Evolutionary conservation across 2,329 filamentous ascomycete genomes (phyloP).

Genomic region (Cucurbitaria berberidis): DNA sequence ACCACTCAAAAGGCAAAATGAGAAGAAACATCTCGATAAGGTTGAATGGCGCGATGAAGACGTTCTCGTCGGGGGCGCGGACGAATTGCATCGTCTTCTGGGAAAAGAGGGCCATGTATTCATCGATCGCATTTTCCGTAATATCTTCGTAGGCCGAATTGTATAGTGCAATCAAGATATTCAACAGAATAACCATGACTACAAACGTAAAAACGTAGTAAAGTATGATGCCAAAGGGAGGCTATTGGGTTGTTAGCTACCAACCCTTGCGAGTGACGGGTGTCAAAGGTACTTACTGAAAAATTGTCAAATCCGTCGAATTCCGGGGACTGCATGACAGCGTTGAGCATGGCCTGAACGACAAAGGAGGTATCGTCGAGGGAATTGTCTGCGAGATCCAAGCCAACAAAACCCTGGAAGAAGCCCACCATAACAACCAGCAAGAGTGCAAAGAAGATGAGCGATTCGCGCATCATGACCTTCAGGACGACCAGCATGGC

Average conservation of each 20-base stretch:
- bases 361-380: conserved; percentile 74
- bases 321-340: conserved; percentile 89
- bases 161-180: conserved; percentile 96
- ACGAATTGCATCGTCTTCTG: conserved; percentile 98
- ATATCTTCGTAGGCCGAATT: conserved; percentile 97
- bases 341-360: conserved; percentile 82
- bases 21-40: conserved; percentile 85
- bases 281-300: conserved; percentile 52
- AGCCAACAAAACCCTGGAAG: conserved; percentile 89
- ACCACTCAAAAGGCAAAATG: conserved; percentile 89
- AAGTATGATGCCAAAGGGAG: conserved; percentile 90
- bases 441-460: conserved; percentile 95
- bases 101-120: conserved; percentile 90
- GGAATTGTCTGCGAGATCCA: conserved; percentile 80
- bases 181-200: conserved; percentile 92
- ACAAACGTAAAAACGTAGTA: conserved; percentile 99
- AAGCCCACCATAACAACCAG: conserved; percentile 84
- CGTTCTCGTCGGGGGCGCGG: conserved; percentile 95
- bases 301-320: conserved; percentile 90
- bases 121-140: conserved; percentile 89
- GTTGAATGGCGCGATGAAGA: conserved; percentile 96
- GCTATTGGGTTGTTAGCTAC: conserved; percentile 44
- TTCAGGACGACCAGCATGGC: conserved; percentile 98
- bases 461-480: conserved; percentile 68
- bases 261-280: neutral